Base-by-base conservation (phyloP, 1,139 yeast genomes). In the Geotrichum armillariae region DNA sequence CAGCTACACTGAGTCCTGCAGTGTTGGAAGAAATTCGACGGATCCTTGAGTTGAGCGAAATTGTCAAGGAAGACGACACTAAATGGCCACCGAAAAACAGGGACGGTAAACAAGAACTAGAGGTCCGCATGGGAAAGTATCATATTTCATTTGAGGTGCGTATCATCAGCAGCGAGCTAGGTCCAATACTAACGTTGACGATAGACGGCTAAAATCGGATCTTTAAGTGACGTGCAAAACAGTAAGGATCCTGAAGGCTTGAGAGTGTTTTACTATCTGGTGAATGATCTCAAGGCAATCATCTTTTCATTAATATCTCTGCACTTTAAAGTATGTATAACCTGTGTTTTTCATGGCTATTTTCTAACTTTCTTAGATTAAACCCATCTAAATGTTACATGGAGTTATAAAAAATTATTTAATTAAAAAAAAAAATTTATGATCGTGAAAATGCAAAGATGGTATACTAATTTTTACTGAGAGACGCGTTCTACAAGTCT, bases 401-500 rank as follows among this genome's bases (percentile, higher is more conserved):
- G n/a, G n/a, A n/a, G n/a, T n/a, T n/a, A n/a, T n/a, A n/a, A n/a
- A n/a, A n/a, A n/a, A n/a, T n/a, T n/a, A n/a, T n/a, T n/a, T n/a
- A n/a, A n/a, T n/a, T n/a, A n/a, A n/a, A n/a, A n/a, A 21, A 16
- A 22, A 4, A 17, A 25, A 9, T 7, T 7, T 7, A 25, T 17
- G 23, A 29, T 21, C 41, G 25, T 25, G 17, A 32, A 8, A 47
- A 29, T 43, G 17, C 21, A 34, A 16, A 34, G 7, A 31, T 8
- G 12, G 34, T 9, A 11, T 8, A 35, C 6, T 7, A n/a, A 21
- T 9, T 23, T 39, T 20, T 43, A 36, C 41, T 23, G 39, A 4
- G 53, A 43, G 8, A 85, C 94, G 52, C 84, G 77, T 60, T 85
- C 93, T 4, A 91, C 93, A 46, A 91, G 88, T 56, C 98, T 75